Evolutionary conservation across 1,284 basidiomycete genomes (phyloP).

Genomic region (Ceratobasidium sp.): DNA sequence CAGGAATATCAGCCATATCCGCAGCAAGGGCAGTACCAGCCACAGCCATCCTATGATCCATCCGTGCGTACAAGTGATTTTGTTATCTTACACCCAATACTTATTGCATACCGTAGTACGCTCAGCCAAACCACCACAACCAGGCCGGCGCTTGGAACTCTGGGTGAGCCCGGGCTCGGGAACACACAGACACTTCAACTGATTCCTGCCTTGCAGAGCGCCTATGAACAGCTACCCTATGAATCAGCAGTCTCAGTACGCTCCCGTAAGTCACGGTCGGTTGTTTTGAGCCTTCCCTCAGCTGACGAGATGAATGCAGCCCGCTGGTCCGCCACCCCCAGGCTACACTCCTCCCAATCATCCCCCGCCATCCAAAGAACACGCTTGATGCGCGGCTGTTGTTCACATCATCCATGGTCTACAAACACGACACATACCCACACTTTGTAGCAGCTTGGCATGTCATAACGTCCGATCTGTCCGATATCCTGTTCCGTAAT

Average conservation of each 20-base stretch:
- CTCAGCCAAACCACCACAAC: neutral
- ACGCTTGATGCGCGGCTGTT: neutral
- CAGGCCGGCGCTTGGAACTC: constrained; percentile 30
- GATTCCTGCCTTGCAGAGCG: neutral
- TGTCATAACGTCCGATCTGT: constrained; percentile 19
- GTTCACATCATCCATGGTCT: neutral
- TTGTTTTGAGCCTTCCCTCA: neutral
- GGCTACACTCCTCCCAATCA: constrained; percentile 17
- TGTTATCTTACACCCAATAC: neutral
- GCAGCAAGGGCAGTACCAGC: constrained; percentile 12
- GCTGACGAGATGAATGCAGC: neutral
- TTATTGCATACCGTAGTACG: neutral
- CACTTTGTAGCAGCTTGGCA: neutral
- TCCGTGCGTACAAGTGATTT: neutral
- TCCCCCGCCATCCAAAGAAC: constrained; percentile 34
- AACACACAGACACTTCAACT: neutral
- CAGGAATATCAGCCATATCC: constrained; percentile 7
- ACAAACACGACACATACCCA: neutral
- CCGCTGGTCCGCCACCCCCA: constrained; percentile 28
- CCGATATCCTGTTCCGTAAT: constrained; percentile 5
- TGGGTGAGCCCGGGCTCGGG: neutral
- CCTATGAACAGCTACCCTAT: constrained; percentile 21
- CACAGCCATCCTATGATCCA: constrained; percentile 29
- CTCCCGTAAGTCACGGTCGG: constrained; percentile 14
- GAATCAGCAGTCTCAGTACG: constrained; percentile 29